phyloP scores from a whole-genome alignment of 2,329 filamentous ascomycete genomes.

The Nothophoma quercina region DNA sequence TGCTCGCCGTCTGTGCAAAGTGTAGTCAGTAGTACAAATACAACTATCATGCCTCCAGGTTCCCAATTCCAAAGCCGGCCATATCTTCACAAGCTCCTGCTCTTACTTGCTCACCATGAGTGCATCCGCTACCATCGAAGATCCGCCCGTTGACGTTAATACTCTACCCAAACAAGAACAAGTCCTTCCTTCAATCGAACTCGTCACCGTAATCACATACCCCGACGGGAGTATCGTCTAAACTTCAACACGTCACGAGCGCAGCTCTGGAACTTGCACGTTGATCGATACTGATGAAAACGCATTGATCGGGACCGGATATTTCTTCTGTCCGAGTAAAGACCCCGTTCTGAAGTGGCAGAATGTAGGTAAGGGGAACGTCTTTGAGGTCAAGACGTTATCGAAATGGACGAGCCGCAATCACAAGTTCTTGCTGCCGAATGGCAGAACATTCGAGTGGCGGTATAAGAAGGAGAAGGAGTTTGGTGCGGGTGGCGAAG shows the following conservation, averaged over 20 bases:
- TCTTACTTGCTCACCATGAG: neutral
- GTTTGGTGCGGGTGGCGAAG: constrained; percentile 26
- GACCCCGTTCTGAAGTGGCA: constrained; percentile 58
- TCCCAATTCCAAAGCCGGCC: neutral
- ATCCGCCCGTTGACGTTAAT: constrained; percentile 16
- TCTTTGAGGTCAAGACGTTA: constrained; percentile 40
- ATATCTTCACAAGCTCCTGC: neutral
- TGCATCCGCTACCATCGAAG: constrained; percentile 5
- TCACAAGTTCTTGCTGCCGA: constrained; percentile 56
- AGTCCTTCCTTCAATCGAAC: too few species aligned
- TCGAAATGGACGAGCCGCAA: constrained; percentile 58
- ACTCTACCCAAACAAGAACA: constrained; percentile 26
- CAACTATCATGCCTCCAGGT: neutral
- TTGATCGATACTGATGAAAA: constrained; percentile 51
- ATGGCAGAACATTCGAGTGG: constrained; percentile 63
- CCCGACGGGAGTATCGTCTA: constrained; percentile 56
- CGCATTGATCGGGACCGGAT: constrained; percentile 61
- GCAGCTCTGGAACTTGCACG: constrained; percentile 60
- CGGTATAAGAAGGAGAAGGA: constrained; percentile 52
- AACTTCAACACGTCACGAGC: constrained; percentile 37
- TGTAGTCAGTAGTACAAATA: neutral
- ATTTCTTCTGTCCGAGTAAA: constrained; percentile 64
- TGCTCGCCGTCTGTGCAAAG: neutral
- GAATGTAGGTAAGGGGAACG: constrained; percentile 31
- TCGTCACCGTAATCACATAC: constrained; percentile 35